phyloP scores from a whole-genome alignment of 1,284 basidiomycete species.

The Agroathelia rolfsii region DNA sequence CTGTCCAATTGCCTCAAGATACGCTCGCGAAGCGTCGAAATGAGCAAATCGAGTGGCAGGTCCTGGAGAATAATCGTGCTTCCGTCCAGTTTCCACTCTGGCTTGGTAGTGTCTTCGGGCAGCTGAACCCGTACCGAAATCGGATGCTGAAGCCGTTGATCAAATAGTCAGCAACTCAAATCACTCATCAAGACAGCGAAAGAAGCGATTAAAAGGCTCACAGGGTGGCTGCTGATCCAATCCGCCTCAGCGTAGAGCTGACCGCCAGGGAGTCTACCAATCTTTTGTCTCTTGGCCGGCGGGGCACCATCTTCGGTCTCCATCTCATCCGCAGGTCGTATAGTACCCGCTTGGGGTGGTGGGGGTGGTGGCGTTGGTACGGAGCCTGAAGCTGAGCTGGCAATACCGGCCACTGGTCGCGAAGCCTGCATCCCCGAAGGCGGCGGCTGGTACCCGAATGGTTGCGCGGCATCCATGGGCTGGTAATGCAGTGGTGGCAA shows the following conservation, averaged over 20 bases:
- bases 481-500: conserved; percentile 76
- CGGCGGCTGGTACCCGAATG: conserved; percentile 69
- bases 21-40: conserved; percentile 81
- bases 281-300: conserved; percentile 73
- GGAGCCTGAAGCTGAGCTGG: conserved; percentile 29
- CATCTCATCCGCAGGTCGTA: conserved; percentile 73
- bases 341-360: conserved; percentile 56
- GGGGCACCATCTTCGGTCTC: conserved; percentile 62
- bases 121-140: conserved; percentile 79
- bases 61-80: conserved; percentile 67
- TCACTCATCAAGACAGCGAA: too few species aligned
- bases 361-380: conserved; percentile 25
- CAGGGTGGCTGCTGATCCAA: conserved; percentile 84
- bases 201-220: conserved; percentile 24
- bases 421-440: too few species aligned
- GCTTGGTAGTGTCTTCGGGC: conserved; percentile 68
- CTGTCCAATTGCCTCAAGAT: conserved; percentile 72
- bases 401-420: conserved; percentile 15
- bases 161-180: too few species aligned
- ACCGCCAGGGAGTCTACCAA: conserved; percentile 74
- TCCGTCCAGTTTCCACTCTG: conserved; percentile 89
- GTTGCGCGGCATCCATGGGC: conserved; percentile 63
- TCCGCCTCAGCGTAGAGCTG: conserved; percentile 75
- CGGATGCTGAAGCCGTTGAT: conserved; percentile 48
- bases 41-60: conserved; percentile 70